phyloP scores from a whole-genome alignment of 148 eudicot genomes.

The Pouteria glomerata region DNA sequence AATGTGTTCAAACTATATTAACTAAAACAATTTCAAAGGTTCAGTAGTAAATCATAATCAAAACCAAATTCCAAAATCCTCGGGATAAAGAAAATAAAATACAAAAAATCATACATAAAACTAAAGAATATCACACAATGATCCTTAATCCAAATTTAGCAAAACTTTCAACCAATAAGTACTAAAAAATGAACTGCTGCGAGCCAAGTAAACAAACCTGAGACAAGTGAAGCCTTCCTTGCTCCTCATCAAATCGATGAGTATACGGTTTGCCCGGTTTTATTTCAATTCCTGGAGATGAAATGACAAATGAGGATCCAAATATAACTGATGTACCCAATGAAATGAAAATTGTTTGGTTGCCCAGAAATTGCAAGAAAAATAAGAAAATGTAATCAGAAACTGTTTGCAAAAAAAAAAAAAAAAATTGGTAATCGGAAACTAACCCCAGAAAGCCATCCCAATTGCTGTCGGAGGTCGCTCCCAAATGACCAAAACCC shows the following conservation, averaged over 20 bases:
- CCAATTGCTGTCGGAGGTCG: background rate
- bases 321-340: background rate
- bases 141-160: background rate
- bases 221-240: conserved; percentile 59
- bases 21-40: background rate
- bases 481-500: conserved; percentile 32
- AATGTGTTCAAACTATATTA: background rate
- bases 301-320: background rate
- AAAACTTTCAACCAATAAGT: background rate
- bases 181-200: background rate
- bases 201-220: conserved; percentile 41
- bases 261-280: conserved; percentile 44
- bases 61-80: background rate
- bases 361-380: background rate
- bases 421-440: background rate
- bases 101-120: background rate
- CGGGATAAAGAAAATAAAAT: background rate
- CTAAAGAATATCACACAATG: background rate
- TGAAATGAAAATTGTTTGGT: background rate
- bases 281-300: conserved; percentile 45
- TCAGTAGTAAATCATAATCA: background rate
- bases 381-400: background rate
- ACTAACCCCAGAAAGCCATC: conserved; percentile 61
- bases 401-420: background rate
- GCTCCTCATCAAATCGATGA: conserved; percentile 31